Evolutionary conservation across 768 basidiomycete genomes (phyloP).

Genomic region (Melanogaster broomeanus): DNA sequence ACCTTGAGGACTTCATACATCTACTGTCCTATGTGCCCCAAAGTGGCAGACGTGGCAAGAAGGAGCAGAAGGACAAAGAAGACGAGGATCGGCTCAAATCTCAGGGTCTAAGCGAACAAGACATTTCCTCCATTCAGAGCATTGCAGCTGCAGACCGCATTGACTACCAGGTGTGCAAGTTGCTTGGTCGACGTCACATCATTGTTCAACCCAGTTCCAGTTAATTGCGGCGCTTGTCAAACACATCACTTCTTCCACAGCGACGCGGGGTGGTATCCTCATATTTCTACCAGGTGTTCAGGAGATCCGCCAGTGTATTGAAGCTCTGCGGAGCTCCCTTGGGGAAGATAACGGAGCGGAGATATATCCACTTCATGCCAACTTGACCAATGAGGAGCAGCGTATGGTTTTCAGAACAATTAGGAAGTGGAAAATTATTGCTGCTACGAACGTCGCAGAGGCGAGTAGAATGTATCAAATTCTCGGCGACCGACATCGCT

Average conservation of each 20-base stretch:
- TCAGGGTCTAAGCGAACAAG: conserved; percentile 52
- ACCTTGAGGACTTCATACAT: conserved; percentile 79
- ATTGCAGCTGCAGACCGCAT: conserved; percentile 63
- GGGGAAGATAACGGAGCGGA: conserved; percentile 38
- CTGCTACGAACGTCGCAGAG: conserved; percentile 91
- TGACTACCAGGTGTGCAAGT: conserved; percentile 62
- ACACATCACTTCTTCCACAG: conserved; percentile 55
- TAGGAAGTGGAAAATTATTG: conserved; percentile 78
- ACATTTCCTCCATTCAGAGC: conserved; percentile 56
- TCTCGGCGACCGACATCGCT: background rate
- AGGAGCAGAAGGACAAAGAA: conserved; percentile 37
- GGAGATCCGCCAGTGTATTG: conserved; percentile 80
- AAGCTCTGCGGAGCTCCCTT: conserved; percentile 45
- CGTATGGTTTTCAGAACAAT: conserved; percentile 68
- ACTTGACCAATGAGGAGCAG: conserved; percentile 85
- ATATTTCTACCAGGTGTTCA: conserved; percentile 92
- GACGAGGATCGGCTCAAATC: conserved; percentile 49
- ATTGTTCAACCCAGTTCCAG: conserved; percentile 31
- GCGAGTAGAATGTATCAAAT: conserved; percentile 39
- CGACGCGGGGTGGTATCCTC: conserved; percentile 64
- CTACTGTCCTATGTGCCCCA: conserved; percentile 56
- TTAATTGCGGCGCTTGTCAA: conserved; percentile 67
- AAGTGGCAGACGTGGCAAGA: conserved; percentile 32
- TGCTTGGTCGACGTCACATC: background rate
- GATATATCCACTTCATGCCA: conserved; percentile 85